Base-by-base conservation (phyloP, 106 monocot species). In the Agapanthus africanus region DNA sequence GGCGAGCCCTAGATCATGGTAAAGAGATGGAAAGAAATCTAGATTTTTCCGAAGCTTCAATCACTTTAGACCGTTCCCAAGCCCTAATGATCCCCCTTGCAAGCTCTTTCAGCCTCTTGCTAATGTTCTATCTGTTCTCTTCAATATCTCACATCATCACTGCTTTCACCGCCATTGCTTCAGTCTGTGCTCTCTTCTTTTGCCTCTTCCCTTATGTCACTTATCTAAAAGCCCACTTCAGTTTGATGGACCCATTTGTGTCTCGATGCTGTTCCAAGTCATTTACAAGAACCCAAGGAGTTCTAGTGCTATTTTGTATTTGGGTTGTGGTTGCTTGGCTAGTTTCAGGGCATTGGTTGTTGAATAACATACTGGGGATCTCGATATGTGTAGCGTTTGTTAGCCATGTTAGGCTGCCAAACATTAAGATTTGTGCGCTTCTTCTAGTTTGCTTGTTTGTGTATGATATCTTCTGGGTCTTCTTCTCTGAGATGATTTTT, bases 81-180 rank as follows among this genome's bases (percentile, higher is more conserved):
- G 97, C 97, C 0, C 84, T 97, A 26, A 89, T 97, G 86, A 97
- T 97, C 28, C 97, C 97, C 15, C 75, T 97, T 11, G 88, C 86
- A 15, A 97, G 97, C 63, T 97, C 97, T 22, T 91, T 88, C 76
- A 86, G 86, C 68, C 79, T 97, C 11, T 30, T 97, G 35, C 36
- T 97, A 21, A 97, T 97, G 97, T 97, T 97, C 67, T 97, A 97
- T 56, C 77, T 97, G 11, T 97, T 97, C 80, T 82, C 97, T 18
- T 97, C 97, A 0, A 77, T 97, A 1, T 97, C 97, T 0, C 97
- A 86, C 33, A 39, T 97, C 28, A 71, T 97, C 14, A 97, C 97
- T 8, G 83, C 73, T 37, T 97, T 97, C 72, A 89, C 88, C 0
- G 86, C 97, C 11, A 37, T 90, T 51, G 91, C 89, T 27, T 92